Percentiles rank a stretch among this genome's conserved stretches.
Conservation (phyloP, 1,284 basidiomycete genomes). For the Trichosporon inkin region DNA sequence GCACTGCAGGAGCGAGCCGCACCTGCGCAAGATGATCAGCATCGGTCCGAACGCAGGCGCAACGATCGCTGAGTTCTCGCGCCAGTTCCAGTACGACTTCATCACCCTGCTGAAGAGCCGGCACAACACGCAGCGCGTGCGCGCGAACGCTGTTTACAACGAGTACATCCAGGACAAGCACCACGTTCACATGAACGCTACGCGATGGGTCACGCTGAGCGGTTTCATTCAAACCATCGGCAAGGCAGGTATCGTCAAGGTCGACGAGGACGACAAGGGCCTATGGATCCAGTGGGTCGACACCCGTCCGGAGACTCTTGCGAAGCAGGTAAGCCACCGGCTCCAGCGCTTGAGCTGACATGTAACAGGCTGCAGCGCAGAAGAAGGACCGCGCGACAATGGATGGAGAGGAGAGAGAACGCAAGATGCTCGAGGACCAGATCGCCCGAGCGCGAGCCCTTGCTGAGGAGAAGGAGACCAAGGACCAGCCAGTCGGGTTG, state of each 20-base stretch:
- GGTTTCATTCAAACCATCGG: conserved; percentile 93
- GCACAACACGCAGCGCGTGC: conserved; percentile 87
- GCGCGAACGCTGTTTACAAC: conserved; percentile 94
- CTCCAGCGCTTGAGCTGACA: not conserved
- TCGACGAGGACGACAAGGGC: conserved; percentile 97
- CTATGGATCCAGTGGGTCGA: conserved; percentile 98
- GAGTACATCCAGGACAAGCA: conserved; percentile 94
- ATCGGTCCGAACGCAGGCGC: conserved; percentile 87
- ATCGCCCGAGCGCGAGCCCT: conserved; percentile 70
- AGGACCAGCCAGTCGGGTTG: conserved; percentile 52
- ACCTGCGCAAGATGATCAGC: conserved; percentile 92
- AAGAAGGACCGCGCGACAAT: conserved; percentile 89
- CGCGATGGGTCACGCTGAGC: conserved; percentile 92
- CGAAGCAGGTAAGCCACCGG: conserved; percentile 65
- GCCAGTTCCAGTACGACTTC: conserved; percentile 87
- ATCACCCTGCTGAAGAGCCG: conserved; percentile 69
- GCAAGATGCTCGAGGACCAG: conserved; percentile 84
- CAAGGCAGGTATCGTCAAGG: conserved; percentile 76
- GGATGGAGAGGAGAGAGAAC: conserved; percentile 91
- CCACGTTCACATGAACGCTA: conserved; percentile 98
- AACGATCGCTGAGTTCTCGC: conserved; percentile 86
- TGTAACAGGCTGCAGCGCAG: conserved; percentile 67
- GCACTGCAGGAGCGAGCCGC: conserved; percentile 51
- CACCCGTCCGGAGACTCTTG: conserved; percentile 85
- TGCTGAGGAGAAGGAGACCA: conserved; percentile 38